phyloP scores from a whole-genome alignment of 148 eudicot species.

The Rhododendron henanense region DNA sequence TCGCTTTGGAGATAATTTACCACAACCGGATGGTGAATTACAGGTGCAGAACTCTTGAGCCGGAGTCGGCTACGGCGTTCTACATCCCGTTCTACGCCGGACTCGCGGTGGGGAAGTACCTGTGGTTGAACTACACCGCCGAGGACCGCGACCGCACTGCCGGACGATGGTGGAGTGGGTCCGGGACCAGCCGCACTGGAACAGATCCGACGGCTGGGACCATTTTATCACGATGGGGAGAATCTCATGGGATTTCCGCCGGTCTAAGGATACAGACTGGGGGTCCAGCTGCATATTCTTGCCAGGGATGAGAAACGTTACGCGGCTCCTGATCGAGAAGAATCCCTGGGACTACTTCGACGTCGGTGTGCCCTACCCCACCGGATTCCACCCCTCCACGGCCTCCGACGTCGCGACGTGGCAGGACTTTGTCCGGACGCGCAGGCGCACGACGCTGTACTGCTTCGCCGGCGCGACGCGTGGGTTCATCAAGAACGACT shows the following conservation, averaged over 20 bases:
- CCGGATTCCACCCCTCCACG: constrained; percentile 64
- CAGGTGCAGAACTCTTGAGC: constrained; percentile 48
- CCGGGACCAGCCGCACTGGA: constrained; percentile 30
- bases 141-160: constrained; percentile 51
- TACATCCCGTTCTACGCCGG: constrained; percentile 89
- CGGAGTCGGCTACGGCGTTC: constrained; percentile 59
- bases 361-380: constrained; percentile 69
- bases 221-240: constrained; percentile 62
- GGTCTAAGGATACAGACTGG: constrained; percentile 44
- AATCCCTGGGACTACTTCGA: constrained; percentile 65
- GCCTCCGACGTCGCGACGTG: constrained; percentile 29
- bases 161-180: constrained; percentile 47
- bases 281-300: constrained; percentile 49
- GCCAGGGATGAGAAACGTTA: constrained; percentile 51
- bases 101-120: constrained; percentile 48
- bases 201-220: constrained; percentile 49
- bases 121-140: constrained; percentile 37
- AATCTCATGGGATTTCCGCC: constrained; percentile 70
- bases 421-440: constrained; percentile 49
- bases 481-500: constrained; percentile 57
- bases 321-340: constrained; percentile 53
- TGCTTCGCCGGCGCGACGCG: constrained; percentile 88
- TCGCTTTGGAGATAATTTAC: constrained; percentile 53
- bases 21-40: constrained; percentile 55
- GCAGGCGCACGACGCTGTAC: constrained; percentile 38